A percentile compares a stretch with the other conserved stretches of the same genome.
phyloP scores from a whole-genome alignment of 129 eudicot species.

The Rutidosis leptorrhynchoides region DNA sequence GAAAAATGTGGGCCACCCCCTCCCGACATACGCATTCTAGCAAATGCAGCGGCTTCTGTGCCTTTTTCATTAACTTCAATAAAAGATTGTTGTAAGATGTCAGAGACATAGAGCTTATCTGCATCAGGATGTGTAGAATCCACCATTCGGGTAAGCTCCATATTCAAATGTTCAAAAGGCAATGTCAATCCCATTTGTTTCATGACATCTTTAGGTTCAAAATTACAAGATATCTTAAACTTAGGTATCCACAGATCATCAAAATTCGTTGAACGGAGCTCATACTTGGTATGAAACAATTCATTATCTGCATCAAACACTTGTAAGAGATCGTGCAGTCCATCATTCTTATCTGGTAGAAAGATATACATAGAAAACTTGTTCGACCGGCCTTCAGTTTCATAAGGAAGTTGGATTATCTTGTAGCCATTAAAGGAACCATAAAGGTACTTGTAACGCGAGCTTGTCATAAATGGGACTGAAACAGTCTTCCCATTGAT shows the following conservation, averaged over 20 bases:
- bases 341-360: background rate
- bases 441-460: background rate
- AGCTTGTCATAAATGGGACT: background rate
- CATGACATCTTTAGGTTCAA: background rate
- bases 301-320: background rate
- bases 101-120: background rate
- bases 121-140: background rate
- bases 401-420: background rate
- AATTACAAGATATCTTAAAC: background rate
- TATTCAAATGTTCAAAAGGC: background rate
- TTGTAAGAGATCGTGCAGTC: background rate
- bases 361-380: conserved; percentile 1
- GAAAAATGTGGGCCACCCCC: background rate
- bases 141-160: background rate
- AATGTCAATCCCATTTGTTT: background rate
- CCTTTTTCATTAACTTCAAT: background rate
- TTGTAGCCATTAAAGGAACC: background rate
- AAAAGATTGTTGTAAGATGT: background rate
- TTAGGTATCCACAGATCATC: conserved; percentile 3
- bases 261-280: background rate
- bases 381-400: background rate
- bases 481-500: background rate
- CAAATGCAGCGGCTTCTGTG: conserved; percentile 4
- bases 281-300: background rate
- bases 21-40: background rate